Base-by-base conservation (phyloP, 1,284 basidiomycete genomes). In the Dichomitus squalens region DNA sequence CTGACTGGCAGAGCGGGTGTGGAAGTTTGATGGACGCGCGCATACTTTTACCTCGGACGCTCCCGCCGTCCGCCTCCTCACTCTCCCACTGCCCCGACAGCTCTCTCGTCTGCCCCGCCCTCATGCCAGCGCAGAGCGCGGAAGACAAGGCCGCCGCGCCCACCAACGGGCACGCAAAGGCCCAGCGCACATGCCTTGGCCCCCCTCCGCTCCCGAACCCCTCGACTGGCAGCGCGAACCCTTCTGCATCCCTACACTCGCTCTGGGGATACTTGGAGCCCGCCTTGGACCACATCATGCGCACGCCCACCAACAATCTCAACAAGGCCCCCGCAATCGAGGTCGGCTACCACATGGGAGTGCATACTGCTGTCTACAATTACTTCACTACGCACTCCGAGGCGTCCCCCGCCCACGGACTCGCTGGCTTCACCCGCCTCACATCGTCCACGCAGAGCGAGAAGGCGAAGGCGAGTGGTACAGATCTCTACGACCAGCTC, bases 321-420 rank as follows among this genome's bases (percentile, higher is more conserved):
- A 71, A 74, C 59, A 87, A 85, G 66, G 83, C 87, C 5, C 88
- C 88, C 33, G 73, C 85, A 12, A 84, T 91, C 65, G 87, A 89
- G 62, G 80, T 87, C 57, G 79, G 76, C 23, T 88, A 87, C 64
- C 88, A 90, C 66, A 83, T 87, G 70, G 86, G 87, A 55, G 86
- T 91, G 44, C 87, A 90, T 72, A 88, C 88, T 21, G 86, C 87
- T 25, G 85, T 84, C 53, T 91, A 90, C 77, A 88, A 90, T 75
- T 90, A 89, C 80, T 88, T 90, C 70, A 87, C 86, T 48, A 70
- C 82, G 18, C 81, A 86, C 70, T 80, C 78, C 60, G 83, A 86
- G 55, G 52, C 60, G 39, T 44, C 55, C 11, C 71, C 73, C 52
- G 74, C 73, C 40, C 48, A 68, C 43, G 64, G 64, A 27, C 64